A percentile compares a stretch with the other conserved stretches of the same genome.
These are phyloP conservation scores for Metarhizium humberi DNA, from an alignment of 2,329 filamentous ascomycete species.

Conservation along the genomic window DNA sequence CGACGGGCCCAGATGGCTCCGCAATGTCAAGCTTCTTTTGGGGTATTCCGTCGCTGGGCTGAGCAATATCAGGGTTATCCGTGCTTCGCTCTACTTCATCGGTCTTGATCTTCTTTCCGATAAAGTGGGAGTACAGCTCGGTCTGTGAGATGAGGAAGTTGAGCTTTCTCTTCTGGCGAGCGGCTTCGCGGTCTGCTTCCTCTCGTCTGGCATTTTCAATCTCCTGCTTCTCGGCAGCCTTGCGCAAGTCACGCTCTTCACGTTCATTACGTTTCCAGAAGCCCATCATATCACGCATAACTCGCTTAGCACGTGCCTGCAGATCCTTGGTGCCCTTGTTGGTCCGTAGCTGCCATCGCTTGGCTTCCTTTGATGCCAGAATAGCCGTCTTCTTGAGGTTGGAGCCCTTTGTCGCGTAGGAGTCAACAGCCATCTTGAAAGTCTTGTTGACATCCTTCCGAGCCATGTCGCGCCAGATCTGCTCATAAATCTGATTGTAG, in stretches of 20 bases:
- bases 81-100: slow-evolving; percentile 88
- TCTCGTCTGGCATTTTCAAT: slow-evolving; percentile 94
- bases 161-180: slow-evolving; percentile 94
- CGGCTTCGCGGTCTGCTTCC: slow-evolving; percentile 94
- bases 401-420: slow-evolving; percentile 78
- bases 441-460: slow-evolving; percentile 92
- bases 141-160: slow-evolving; percentile 99
- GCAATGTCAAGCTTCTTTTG: slow-evolving; percentile 39
- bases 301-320: slow-evolving; percentile 90
- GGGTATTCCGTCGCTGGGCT: slow-evolving; percentile 32
- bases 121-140: slow-evolving; percentile 97
- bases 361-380: slow-evolving; percentile 91
- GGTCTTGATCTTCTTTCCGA: slow-evolving; percentile 98
- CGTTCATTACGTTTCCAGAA: slow-evolving; percentile 99
- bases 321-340: slow-evolving; percentile 99
- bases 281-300: slow-evolving; percentile 98
- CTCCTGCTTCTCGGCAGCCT: slow-evolving; percentile 90
- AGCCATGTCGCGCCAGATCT: slow-evolving; percentile 92
- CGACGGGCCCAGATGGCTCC: slow-evolving; percentile 44
- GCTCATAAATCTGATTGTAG: slow-evolving; percentile 94
- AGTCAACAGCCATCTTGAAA: slow-evolving; percentile 77
- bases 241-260: slow-evolving; percentile 88
- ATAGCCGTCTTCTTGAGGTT: slow-evolving; percentile 97
- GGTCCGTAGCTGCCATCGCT: slow-evolving; percentile 92
- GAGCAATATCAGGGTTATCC: slow-evolving; percentile 64